Evolutionary conservation across 1,139 yeast species (phyloP), one percentile per base, ranked within the genome.

Genomic region (Scheffersomyces lignicola): DNA sequence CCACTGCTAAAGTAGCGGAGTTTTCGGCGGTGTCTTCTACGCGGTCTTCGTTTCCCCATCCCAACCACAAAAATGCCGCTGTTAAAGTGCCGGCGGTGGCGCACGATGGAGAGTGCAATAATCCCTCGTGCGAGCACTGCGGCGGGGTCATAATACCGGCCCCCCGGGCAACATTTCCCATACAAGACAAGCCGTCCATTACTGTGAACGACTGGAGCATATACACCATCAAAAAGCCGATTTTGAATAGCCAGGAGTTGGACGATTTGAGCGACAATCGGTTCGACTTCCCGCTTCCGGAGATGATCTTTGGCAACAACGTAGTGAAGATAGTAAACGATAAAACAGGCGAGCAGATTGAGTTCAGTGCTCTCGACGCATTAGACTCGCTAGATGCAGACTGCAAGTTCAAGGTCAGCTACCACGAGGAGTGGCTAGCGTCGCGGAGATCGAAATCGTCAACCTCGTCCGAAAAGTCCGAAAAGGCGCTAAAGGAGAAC

Each of bases 271-370:
- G 29, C 18, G 77, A 73, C 5, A 58, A 74, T n/a, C 51, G 72
- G 37, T 72, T 83, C 39, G 79, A 80, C 8, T 78, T 92, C 45
- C 96, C 97, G 0, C 63, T 92, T 35, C 99, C 99, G 0, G 99
- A 92, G 55, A 92, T 92, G 98, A 89, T 92, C 11, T 92, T 92
- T 62, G 97, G 97, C n/a, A 80, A 86, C 47, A 90, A 86, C 54
- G 60, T 62, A 40, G 80, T 89, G n/a, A 69, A 66, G 34, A 54
- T 87, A 7, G 58, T 56, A 3, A 60, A 68, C 40, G 69, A 63
- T 29, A 53, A 55, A 35, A 51, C 62, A 49, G 58, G 75, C 3
- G 74, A 79, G 56, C 47, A 56, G 4, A 68, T 90, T 11, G 72
- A 69, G 34, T 89, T 90, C 60, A 82, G 84, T 52, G 83, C 96